Percentiles rank a stretch among this genome's conserved stretches.
Conservation (phyloP, 2,329 filamentous ascomycete genomes). For the Fusarium virguliforme region DNA sequence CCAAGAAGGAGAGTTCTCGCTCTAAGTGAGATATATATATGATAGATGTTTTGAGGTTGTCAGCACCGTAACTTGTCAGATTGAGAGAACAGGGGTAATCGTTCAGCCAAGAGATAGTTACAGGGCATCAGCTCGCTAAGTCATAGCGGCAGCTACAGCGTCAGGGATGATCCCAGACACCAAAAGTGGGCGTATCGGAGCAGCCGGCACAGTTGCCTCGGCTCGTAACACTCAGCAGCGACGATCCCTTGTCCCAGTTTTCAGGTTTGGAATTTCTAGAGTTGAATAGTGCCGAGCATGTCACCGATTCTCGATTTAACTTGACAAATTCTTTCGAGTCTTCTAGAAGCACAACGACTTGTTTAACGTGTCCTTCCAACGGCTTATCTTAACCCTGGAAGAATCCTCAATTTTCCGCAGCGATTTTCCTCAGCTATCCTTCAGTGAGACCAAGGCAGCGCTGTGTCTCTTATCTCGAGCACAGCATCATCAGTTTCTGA, state of each 20-base stretch:
- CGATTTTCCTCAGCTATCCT: not conserved
- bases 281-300: not conserved
- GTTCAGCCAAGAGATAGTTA: not conserved
- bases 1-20: not conserved
- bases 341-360: not conserved
- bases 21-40: not conserved
- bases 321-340: not conserved
- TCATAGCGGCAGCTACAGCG: not conserved
- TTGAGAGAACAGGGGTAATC: slow-evolving; percentile 1
- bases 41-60: not conserved
- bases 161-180: not conserved
- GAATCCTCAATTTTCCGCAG: not conserved
- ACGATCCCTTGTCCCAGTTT: not conserved
- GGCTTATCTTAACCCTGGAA: not conserved
- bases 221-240: not conserved
- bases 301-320: not conserved
- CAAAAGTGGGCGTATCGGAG: slow-evolving; percentile 6
- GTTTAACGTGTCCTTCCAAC: not conserved
- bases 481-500: too few species aligned
- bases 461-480: not conserved
- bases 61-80: not conserved
- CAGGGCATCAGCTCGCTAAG: not conserved
- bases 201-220: slow-evolving; percentile 1
- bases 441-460: not conserved
- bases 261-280: not conserved